Evolutionary conservation across 2,329 filamentous ascomycete genomes (phyloP), one percentile per base, ranked within the genome.

Genomic region (Laburnicola sp.): DNA sequence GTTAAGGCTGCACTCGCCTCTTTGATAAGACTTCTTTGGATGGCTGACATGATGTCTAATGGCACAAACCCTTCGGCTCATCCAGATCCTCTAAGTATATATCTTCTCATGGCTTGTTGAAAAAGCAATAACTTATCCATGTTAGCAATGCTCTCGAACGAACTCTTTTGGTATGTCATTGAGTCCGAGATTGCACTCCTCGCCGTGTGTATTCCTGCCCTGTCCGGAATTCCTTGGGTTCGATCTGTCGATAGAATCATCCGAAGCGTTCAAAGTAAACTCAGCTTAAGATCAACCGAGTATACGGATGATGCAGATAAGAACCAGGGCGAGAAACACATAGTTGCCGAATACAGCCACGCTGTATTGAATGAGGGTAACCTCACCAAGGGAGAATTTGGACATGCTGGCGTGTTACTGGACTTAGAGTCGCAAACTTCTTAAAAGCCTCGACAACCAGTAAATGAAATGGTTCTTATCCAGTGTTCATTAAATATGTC

Each of bases 391-490:
- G 43, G 23, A 45, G 32, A 32, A n/a, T 10, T 28, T 25, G 11
- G 5, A 2, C 31, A 45, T 37, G 25, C 37, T 32, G 32, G 22
- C 22, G 25, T 37, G 21, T 45, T 45, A 21, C 30, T 30, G 35
- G 41, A 45, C 30, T 8, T 35, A 7, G 31, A 45, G 32, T 45
- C 43, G 32, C 43, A 28, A 28, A 11, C 27, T 31, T 27, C 92
- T 16, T 16, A 16, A 16, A 16, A 16, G 16, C 16, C 16, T 16
- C 16, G 16, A 16, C 16, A 16, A 16, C 16, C 16, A 16, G 1
- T 16, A 16, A 16, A 16, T 16, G 16, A 16, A 16, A 16, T 16
- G 16, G 16, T 16, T 16, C 16, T 16, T 16, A 16, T 16, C 16
- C 16, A 16, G 16, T 16, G 16, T 16, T 16, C 16, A 16, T 16